Conservation (phyloP, 2,329 filamentous ascomycete genomes). For the Fusarium temperatum region DNA sequence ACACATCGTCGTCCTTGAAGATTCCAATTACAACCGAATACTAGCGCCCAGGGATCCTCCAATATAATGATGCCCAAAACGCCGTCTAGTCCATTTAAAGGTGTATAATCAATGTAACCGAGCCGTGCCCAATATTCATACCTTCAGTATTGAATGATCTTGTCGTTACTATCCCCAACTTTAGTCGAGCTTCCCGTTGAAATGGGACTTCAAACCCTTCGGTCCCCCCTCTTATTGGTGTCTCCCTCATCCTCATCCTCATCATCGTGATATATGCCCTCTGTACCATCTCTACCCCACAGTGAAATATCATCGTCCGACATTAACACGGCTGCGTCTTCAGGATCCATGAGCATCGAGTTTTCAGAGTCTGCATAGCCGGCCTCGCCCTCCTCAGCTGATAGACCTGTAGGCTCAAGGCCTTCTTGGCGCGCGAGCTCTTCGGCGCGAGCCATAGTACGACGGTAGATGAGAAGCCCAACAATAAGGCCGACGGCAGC, state of each 20-base stretch:
- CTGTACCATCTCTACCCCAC: constrained; percentile 58
- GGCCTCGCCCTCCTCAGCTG: constrained; percentile 47
- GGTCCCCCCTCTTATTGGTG: constrained; percentile 23
- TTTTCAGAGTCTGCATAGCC: constrained; percentile 58
- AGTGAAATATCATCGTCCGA: constrained; percentile 68
- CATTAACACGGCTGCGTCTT: constrained; percentile 64
- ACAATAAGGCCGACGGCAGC: constrained; percentile 76
- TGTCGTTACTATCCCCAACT: not conserved
- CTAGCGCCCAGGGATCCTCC: not conserved
- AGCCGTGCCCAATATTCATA: not conserved
- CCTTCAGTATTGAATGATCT: not conserved
- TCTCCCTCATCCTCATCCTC: constrained; percentile 43
- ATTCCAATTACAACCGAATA: not conserved
- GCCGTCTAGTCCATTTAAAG: constrained; percentile 28
- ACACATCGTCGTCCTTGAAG: constrained; percentile 1
- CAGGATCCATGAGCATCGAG: constrained; percentile 54
- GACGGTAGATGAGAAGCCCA: constrained; percentile 85
- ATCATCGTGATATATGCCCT: constrained; percentile 47
- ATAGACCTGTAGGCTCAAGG: constrained; percentile 29
- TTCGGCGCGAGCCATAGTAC: constrained; percentile 70
- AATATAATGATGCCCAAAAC: constrained; percentile 29
- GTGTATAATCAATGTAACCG: not conserved
- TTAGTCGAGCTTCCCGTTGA: not conserved
- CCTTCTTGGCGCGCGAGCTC: constrained; percentile 62
- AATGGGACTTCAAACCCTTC: not conserved